Evolutionary conservation across 139 green algal genomes (phyloP).

Genomic region (Asterochloris sp.): DNA sequence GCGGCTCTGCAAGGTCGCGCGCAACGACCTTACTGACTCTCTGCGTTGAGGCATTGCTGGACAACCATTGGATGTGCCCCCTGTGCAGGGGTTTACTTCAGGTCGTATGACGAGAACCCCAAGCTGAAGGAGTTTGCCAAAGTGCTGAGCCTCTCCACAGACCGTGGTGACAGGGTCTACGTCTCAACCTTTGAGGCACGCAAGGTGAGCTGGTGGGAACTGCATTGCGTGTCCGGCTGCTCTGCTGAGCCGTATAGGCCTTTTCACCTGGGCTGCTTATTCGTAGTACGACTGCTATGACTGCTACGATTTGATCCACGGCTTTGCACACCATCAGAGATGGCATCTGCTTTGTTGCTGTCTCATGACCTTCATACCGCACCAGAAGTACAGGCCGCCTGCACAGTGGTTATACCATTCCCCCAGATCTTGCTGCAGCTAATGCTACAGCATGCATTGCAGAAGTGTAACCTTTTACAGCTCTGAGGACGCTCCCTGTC

Average conservation of each 20-base stretch:
- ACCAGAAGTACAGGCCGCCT: not conserved
- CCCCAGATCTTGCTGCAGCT: not conserved
- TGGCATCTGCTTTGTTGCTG: not conserved
- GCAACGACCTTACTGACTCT: too few relatives aligned
- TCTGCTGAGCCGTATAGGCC: too few relatives aligned
- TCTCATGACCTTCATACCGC: not conserved
- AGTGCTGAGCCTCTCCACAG: conserved; percentile 60
- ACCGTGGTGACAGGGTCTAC: conserved; percentile 58
- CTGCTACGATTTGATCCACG: not conserved
- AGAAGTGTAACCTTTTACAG: not conserved
- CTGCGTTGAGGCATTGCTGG: too few relatives aligned
- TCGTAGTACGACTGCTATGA: too few relatives aligned
- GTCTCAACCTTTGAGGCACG: conserved; percentile 70
- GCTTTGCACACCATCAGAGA: not conserved
- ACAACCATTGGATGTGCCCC: too few relatives aligned
- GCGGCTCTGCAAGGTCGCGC: too few relatives aligned
- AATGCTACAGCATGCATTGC: not conserved
- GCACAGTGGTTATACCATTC: not conserved
- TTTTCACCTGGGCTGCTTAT: too few relatives aligned
- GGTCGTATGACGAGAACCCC: conserved; percentile 50
- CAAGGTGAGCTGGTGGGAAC: conserved; percentile 10
- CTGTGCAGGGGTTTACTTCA: conserved; percentile 54
- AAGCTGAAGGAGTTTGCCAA: conserved; percentile 60
- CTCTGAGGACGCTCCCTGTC: not conserved
- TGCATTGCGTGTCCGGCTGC: too few relatives aligned